phyloP scores from a whole-genome alignment of 257 asterid species.

The Rubia yunnanensis region DNA sequence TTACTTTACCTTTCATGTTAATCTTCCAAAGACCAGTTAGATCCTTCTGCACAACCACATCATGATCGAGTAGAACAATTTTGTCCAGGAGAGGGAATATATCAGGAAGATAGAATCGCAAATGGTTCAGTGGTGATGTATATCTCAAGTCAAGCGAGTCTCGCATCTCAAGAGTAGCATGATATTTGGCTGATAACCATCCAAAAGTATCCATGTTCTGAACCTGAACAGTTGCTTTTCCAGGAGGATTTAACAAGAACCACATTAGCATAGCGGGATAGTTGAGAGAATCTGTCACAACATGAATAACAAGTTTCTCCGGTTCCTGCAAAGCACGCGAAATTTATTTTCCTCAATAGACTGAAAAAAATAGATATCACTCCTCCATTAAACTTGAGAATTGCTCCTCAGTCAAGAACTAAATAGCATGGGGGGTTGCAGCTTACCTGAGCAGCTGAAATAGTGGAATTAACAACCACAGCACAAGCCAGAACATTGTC shows the following conservation, averaged over 20 bases:
- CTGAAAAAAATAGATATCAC: neutral
- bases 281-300: slow-evolving; percentile 76
- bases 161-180: slow-evolving; percentile 38
- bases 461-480: slow-evolving; percentile 84
- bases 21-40: slow-evolving; percentile 63
- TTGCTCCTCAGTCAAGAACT: neutral
- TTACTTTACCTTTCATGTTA: slow-evolving; percentile 72
- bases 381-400: neutral
- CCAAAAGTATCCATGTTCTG: slow-evolving; percentile 50
- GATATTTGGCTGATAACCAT: slow-evolving; percentile 53
- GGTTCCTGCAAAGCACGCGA: slow-evolving; percentile 50
- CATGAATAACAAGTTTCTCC: slow-evolving; percentile 65
- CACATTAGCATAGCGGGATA: slow-evolving; percentile 85
- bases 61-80: slow-evolving; percentile 89
- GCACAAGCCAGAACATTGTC: slow-evolving; percentile 88
- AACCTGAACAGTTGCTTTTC: slow-evolving; percentile 62
- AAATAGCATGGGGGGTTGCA: slow-evolving; percentile 3
- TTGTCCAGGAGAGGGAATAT: slow-evolving; percentile 61
- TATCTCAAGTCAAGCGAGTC: slow-evolving; percentile 63
- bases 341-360: slow-evolving; percentile 4
- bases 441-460: slow-evolving; percentile 63
- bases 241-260: slow-evolving; percentile 79
- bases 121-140: slow-evolving; percentile 68
- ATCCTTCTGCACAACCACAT: slow-evolving; percentile 84
- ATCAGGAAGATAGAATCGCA: slow-evolving; percentile 88